Conservation (phyloP, 148 eudicot species). For the Silene conica region DNA sequence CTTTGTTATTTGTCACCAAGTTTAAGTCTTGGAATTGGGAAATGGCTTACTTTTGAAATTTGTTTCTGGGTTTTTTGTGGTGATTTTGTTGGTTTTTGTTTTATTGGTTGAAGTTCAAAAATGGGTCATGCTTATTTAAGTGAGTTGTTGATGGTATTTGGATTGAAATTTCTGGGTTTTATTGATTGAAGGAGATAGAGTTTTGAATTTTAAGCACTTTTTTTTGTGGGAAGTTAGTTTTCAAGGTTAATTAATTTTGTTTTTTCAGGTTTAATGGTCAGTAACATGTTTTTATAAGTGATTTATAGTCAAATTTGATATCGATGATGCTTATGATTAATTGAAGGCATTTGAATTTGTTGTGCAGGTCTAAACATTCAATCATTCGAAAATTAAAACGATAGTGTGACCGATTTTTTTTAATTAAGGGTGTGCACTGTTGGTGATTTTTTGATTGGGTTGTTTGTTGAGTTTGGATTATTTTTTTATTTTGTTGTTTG, state of each 20-base stretch:
- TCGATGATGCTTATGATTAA: conserved; percentile 5
- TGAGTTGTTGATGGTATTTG: conserved; percentile 11
- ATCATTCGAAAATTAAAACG: conserved; percentile 16
- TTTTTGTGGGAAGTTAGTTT: background rate
- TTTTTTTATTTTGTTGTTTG: conserved; percentile 5
- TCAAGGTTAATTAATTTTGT: conserved; percentile 2
- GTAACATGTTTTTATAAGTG: background rate
- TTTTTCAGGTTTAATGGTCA: conserved; percentile 7
- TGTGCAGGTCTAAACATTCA: conserved; percentile 33
- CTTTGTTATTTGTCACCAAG: background rate
- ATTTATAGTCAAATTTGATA: conserved; percentile 11
- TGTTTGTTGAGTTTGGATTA: conserved; percentile 14
- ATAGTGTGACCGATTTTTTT: conserved; percentile 29
- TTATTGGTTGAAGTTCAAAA: background rate
- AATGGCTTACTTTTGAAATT: conserved; percentile 21
- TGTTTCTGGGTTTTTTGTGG: conserved; percentile 6
- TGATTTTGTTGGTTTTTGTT: background rate
- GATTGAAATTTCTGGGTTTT: conserved; percentile 14
- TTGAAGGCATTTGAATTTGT: conserved; percentile 18
- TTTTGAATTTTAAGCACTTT: background rate
- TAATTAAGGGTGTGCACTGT: conserved; percentile 21
- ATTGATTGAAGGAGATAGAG: background rate
- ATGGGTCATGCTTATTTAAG: conserved; percentile 21
- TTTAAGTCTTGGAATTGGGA: conserved; percentile 20
- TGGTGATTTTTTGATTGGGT: conserved; percentile 13